phyloP scores from a whole-genome alignment of 441 rosid genomes.

The Bocquillonia castaneifolia region DNA sequence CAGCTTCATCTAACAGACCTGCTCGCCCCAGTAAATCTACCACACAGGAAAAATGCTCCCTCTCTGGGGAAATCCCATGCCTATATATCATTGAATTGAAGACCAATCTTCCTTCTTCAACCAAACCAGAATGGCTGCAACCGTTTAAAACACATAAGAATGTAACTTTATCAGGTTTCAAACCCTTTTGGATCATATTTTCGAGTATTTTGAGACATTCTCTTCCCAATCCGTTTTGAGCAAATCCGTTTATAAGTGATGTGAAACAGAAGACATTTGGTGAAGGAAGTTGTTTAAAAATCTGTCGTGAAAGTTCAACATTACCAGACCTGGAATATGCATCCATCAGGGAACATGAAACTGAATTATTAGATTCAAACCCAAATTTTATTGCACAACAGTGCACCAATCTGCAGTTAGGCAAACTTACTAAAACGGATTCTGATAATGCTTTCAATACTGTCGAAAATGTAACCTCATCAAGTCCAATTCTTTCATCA shows the following conservation, averaged over 20 bases:
- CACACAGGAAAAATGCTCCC: constrained; percentile 62
- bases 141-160: constrained; percentile 56
- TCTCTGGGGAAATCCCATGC: constrained; percentile 44
- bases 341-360: constrained; percentile 60
- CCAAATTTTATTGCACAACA: constrained; percentile 54
- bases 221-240: constrained; percentile 60
- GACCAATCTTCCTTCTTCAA: constrained; percentile 54
- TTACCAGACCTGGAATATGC: constrained; percentile 58
- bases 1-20: constrained; percentile 63
- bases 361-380: constrained; percentile 47
- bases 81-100: constrained; percentile 46
- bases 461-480: constrained; percentile 55
- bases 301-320: constrained; percentile 39
- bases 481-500: constrained; percentile 59
- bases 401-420: constrained; percentile 45
- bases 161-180: constrained; percentile 63
- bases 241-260: constrained; percentile 52
- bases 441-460: constrained; percentile 53
- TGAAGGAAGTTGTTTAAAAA: constrained; percentile 43
- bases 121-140: constrained; percentile 71
- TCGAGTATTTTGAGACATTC: constrained; percentile 52
- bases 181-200: constrained; percentile 45
- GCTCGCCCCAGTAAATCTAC: constrained; percentile 70
- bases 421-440: constrained; percentile 33
- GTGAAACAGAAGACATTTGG: constrained; percentile 63